Percentiles rank a stretch among this genome's conserved stretches.
Evolutionary conservation across 1,284 basidiomycete species (phyloP).

Genomic region (Malassezia equina): DNA sequence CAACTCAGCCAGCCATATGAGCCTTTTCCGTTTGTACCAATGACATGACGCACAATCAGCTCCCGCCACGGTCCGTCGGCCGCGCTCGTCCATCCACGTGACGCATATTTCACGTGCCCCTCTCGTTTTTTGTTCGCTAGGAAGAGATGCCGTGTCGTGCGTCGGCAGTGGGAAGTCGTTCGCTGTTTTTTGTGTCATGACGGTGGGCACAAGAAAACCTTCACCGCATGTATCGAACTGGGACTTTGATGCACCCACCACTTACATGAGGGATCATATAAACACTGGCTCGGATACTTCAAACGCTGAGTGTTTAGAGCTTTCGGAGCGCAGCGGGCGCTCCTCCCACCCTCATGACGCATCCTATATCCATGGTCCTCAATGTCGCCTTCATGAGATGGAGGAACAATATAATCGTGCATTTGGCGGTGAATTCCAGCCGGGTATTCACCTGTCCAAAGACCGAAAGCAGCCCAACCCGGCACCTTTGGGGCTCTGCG

Average conservation of each 20-base stretch:
- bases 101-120: too few relatives aligned
- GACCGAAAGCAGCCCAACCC: constrained; percentile 53
- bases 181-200: not conserved
- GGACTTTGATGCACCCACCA: not conserved
- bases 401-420: not conserved
- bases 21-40: too few relatives aligned
- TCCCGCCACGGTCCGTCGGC: too few relatives aligned
- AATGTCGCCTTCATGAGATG: not conserved
- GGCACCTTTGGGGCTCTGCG: constrained; percentile 51
- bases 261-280: not conserved
- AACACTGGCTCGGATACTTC: not conserved
- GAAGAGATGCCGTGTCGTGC: too few relatives aligned
- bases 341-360: not conserved
- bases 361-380: not conserved
- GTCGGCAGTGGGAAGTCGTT: too few relatives aligned
- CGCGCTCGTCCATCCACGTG: too few relatives aligned
- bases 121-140: too few relatives aligned
- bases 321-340: not conserved
- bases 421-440: constrained; percentile 17
- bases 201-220: not conserved
- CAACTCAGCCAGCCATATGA: too few relatives aligned
- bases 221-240: not conserved
- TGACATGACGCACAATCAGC: too few relatives aligned
- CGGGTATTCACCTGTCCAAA: constrained; percentile 4
- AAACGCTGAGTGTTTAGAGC: not conserved